Evolutionary conservation across 2,329 filamentous ascomycete species (phyloP).

Genomic region (Pseudogymnoascus sp.): DNA sequence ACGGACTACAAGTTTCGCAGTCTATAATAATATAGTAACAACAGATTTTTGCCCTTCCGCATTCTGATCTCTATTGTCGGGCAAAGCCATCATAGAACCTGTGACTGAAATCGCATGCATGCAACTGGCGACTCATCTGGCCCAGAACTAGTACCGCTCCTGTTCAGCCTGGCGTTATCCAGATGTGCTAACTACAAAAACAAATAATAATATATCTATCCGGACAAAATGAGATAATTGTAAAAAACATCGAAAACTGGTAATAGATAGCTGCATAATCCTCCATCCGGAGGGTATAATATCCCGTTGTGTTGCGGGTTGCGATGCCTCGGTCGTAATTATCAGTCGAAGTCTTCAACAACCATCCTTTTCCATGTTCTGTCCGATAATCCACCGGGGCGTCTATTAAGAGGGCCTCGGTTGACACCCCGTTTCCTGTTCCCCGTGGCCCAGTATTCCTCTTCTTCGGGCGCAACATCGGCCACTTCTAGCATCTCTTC

Average conservation of each 20-base stretch:
- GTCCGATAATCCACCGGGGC: neutral
- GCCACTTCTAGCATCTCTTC: neutral
- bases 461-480: neutral
- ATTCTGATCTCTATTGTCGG: neutral
- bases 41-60: constrained; percentile 3
- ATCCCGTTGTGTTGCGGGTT: too few species aligned
- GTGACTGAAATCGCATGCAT: neutral
- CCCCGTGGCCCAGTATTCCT: neutral
- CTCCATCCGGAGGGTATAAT: too few species aligned
- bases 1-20: neutral
- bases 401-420: neutral
- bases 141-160: neutral
- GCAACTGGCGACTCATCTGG: neutral
- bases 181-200: neutral
- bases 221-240: too few species aligned
- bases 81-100: neutral
- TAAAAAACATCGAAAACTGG: neutral
- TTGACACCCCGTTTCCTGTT: neutral
- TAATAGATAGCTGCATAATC: too few species aligned
- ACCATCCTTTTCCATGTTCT: neutral
- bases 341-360: neutral
- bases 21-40: constrained; percentile 7
- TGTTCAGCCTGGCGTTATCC: neutral
- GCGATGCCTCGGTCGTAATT: neutral
- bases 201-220: neutral